phyloP scores from a whole-genome alignment of 1,139 yeast genomes.

The Entelexis sorbosivorans region DNA sequence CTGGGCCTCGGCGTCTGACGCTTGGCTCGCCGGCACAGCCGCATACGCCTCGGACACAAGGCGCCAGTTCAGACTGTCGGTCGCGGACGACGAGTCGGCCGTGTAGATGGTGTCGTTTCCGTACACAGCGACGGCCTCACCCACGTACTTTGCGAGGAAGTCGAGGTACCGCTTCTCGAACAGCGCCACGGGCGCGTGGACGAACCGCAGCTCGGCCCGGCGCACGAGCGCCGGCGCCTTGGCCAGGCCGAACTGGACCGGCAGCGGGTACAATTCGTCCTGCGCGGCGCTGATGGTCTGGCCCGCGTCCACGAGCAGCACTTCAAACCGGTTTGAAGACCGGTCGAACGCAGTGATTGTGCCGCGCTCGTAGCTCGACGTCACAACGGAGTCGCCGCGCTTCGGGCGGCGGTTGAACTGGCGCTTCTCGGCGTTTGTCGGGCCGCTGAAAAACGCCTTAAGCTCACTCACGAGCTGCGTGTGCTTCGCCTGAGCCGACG shows the following conservation, averaged over 20 bases:
- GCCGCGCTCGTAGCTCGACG: slow-evolving; percentile 55
- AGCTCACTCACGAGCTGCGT: slow-evolving; percentile 32
- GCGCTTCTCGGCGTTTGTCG: slow-evolving; percentile 33
- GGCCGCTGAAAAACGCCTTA: slow-evolving; percentile 30
- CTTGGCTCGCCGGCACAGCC: slow-evolving; percentile 40
- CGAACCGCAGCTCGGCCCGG: slow-evolving; percentile 44
- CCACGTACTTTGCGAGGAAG: slow-evolving; percentile 46
- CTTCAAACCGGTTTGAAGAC: slow-evolving; percentile 22
- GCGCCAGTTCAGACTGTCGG: slow-evolving; percentile 53
- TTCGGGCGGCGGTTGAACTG: slow-evolving; percentile 25
- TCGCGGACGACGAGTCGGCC: slow-evolving; percentile 46
- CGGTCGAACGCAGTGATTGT: slow-evolving; percentile 43
- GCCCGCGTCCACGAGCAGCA: slow-evolving; percentile 17
- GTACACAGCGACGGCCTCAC: slow-evolving; percentile 36
- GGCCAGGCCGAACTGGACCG: slow-evolving; percentile 39
- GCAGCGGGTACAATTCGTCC: slow-evolving; percentile 43
- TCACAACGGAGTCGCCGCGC: slow-evolving; percentile 42
- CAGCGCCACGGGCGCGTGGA: slow-evolving; percentile 53
- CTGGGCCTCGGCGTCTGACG: slow-evolving; percentile 24
- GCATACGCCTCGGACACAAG: slow-evolving; percentile 58
- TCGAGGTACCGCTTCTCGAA: slow-evolving; percentile 51
- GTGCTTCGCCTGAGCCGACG: slow-evolving; percentile 23
- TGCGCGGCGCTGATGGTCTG: slow-evolving; percentile 17
- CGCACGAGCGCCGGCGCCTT: slow-evolving; percentile 48
- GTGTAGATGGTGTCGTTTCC: slow-evolving; percentile 45